Evolutionary conservation across 129 eudicot genomes (phyloP), one percentile per base, ranked within the genome.

Genomic region (Ambrosia artemisiifolia): DNA sequence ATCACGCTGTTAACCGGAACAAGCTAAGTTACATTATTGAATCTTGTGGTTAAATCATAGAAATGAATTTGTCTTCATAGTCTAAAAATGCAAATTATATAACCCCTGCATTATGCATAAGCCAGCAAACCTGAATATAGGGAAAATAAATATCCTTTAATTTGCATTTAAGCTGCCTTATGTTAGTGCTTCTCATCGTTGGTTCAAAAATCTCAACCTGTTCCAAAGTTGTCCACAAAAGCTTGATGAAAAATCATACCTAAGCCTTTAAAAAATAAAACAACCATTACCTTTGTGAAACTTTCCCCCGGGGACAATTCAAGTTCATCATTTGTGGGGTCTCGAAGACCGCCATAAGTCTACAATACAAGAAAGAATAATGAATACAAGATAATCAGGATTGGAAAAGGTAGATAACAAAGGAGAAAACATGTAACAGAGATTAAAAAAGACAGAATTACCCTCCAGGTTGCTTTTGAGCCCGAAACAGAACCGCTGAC

Each of bases 61-160:
- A n/a, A n/a, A n/a, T n/a, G n/a, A n/a, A n/a, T n/a, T n/a, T n/a
- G n/a, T n/a, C n/a, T n/a, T n/a, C n/a, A n/a, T n/a, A n/a, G n/a
- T n/a, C n/a, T n/a, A n/a, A n/a, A n/a, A n/a, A n/a, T n/a, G n/a
- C n/a, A n/a, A n/a, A n/a, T n/a, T n/a, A n/a, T n/a, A n/a, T n/a
- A n/a, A n/a, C n/a, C n/a, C n/a, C n/a, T 63, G 49, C 13, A 13
- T 14, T 35, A 50, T 50, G 24, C 11, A 51, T 49, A 46, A 50
- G 74, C 38, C 6, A 34, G 19, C 56, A 69, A 62, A 91, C 97
- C 97, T 91, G 97, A 43, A 91, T 91, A 70, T 91, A 91, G 0
- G 97, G 97, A 67, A 88, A 88, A 70, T 91, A 91, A 2, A 91
- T 85, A 67, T 91, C 97, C 63, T 85, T 91, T 47, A 91, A 59